Conservation (phyloP, 2,329 filamentous ascomycete genomes). For the Claviceps pazoutovae region DNA sequence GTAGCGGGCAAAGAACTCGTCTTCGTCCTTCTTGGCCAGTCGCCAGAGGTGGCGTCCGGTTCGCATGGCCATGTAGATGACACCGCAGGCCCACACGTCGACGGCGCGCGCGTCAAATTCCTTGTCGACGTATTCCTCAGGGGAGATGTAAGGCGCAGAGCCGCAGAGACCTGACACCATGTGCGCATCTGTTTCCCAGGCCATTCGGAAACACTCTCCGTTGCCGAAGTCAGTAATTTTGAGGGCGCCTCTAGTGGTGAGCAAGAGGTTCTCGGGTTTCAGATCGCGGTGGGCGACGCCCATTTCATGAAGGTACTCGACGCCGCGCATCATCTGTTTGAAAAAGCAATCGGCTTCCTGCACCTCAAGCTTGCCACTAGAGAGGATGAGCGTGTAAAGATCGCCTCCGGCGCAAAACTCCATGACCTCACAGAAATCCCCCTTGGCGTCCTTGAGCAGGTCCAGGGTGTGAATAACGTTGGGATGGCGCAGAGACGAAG, state of each 20-base stretch:
- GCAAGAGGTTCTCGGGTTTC: constrained; percentile 89
- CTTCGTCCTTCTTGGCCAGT: constrained; percentile 90
- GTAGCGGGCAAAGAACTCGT: constrained; percentile 93
- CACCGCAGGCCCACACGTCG: constrained; percentile 94
- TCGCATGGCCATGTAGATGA: constrained; percentile 99
- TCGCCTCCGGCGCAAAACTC: constrained; percentile 96
- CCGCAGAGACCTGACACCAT: constrained; percentile 97
- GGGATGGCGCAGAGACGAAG: constrained; percentile 86
- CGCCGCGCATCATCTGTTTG: constrained; percentile 97
- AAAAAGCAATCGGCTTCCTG: constrained; percentile 95
- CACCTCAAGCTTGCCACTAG: constrained; percentile 82
- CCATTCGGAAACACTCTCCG: constrained; percentile 98
- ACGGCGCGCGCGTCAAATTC: constrained; percentile 97
- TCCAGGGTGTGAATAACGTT: constrained; percentile 98
- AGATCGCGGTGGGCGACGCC: constrained; percentile 92
- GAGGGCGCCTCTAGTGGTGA: constrained; percentile 81
- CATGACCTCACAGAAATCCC: constrained; percentile 98
- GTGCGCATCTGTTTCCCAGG: constrained; percentile 95
- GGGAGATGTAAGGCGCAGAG: constrained; percentile 92
- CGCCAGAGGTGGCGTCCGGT: constrained; percentile 93
- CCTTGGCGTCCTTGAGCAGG: constrained; percentile 87
- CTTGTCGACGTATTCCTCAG: constrained; percentile 87
- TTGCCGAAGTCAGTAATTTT: constrained; percentile 99
- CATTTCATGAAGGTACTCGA: constrained; percentile 99
- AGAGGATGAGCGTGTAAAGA: constrained; percentile 82